Percentiles rank a stretch among this genome's conserved stretches.
Conservation (phyloP, 2,329 filamentous ascomycete species). For the Pseudogymnoascus sp. region DNA sequence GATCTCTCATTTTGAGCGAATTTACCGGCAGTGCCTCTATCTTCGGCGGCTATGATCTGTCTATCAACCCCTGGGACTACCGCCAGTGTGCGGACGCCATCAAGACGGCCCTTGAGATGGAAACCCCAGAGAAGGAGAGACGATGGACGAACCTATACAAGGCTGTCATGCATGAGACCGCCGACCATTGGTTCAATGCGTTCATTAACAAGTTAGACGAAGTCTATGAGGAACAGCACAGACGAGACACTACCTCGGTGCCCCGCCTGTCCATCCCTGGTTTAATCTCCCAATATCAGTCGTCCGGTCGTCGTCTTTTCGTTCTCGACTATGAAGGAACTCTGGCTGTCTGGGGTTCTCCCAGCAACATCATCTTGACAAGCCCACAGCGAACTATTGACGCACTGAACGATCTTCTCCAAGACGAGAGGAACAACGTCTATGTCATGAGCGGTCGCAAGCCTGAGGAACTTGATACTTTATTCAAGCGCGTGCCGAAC, state of each 20-base stretch:
- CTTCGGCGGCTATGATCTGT: constrained; percentile 70
- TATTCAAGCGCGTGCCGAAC: constrained; percentile 76
- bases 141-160: constrained; percentile 68
- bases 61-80: constrained; percentile 95
- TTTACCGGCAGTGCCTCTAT: constrained; percentile 88
- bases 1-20: constrained; percentile 84
- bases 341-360: constrained; percentile 76
- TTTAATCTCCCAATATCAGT: constrained; percentile 57
- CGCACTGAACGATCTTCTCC: constrained; percentile 69
- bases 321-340: constrained; percentile 93
- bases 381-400: constrained; percentile 77
- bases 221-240: constrained; percentile 76
- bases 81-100: constrained; percentile 80
- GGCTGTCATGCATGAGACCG: constrained; percentile 72
- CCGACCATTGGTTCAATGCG: constrained; percentile 74
- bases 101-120: constrained; percentile 74
- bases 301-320: constrained; percentile 64
- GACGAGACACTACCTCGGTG: constrained; percentile 75
- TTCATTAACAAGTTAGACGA: constrained; percentile 63
- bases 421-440: constrained; percentile 73
- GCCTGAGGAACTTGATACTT: constrained; percentile 76
- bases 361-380: constrained; percentile 74
- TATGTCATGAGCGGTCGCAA: constrained; percentile 90
- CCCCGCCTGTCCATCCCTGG: constrained; percentile 67
- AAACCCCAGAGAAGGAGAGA: constrained; percentile 58